Conservation (phyloP, 371 early-diverging fungal genomes). For the Vavraia culicis region DNA sequence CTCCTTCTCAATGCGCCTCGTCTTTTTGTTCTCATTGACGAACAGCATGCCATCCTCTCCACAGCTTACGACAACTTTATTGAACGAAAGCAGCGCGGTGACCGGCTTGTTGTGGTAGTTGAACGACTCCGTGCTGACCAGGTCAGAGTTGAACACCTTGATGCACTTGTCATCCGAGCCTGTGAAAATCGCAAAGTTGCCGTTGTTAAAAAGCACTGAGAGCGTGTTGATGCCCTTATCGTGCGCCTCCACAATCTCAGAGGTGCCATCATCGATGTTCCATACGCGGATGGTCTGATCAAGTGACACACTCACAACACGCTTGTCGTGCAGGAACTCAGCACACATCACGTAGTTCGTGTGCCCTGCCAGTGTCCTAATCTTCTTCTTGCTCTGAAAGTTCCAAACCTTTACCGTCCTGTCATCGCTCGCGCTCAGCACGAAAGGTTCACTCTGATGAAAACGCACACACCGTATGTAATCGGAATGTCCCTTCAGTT, state of each 20-base stretch:
- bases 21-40: constrained; percentile 77
- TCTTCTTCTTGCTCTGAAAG: constrained; percentile 88
- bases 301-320: constrained; percentile 76
- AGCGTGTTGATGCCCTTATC: constrained; percentile 95
- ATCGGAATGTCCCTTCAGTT: constrained; percentile 84
- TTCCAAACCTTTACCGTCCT: constrained; percentile 97
- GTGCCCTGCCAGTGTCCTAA: constrained; percentile 85
- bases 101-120: constrained; percentile 92
- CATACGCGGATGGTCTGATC: constrained; percentile 94
- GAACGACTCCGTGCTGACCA: constrained; percentile 72
- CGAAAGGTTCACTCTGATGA: constrained; percentile 92
- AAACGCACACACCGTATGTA: constrained; percentile 88
- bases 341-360: constrained; percentile 98
- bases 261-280: constrained; percentile 67
- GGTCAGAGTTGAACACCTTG: constrained; percentile 86
- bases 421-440: constrained; percentile 83
- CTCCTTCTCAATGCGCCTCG: constrained; percentile 67
- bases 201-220: constrained; percentile 67
- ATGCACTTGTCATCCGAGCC: constrained; percentile 89
- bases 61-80: constrained; percentile 66
- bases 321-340: constrained; percentile 84
- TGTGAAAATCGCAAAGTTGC: constrained; percentile 72
- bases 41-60: constrained; percentile 86
- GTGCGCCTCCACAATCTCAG: constrained; percentile 73
- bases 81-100: constrained; percentile 69